Evolutionary conservation across 129 eudicot genomes (phyloP).

Genomic region (Silybum marianum): DNA sequence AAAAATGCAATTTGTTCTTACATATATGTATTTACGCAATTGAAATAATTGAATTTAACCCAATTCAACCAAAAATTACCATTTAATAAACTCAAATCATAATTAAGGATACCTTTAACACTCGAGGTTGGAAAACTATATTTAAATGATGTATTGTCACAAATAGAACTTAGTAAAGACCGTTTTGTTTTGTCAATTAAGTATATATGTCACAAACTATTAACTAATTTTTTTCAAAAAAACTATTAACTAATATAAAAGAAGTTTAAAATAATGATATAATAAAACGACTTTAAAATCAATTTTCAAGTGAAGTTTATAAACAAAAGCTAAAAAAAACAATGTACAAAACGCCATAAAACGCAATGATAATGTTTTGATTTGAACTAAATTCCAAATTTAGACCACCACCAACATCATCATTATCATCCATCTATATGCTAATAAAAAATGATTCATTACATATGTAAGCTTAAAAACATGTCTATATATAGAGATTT

Average conservation of each 20-base stretch:
- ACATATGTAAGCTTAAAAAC: not conserved
- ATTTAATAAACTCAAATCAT: not conserved
- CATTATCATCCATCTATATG: not conserved
- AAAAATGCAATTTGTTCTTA: no score
- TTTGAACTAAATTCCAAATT: not conserved
- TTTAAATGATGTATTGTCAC: not conserved
- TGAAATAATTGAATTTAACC: not conserved
- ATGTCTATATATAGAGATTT: not conserved
- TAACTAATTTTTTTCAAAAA: no score
- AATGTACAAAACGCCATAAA: not conserved
- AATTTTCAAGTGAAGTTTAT: not conserved
- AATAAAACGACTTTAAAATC: not conserved
- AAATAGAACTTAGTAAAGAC: not conserved
- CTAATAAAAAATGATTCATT: not conserved
- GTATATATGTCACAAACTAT: not conserved
- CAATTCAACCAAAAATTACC: not conserved
- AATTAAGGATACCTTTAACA: not conserved
- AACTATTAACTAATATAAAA: not conserved
- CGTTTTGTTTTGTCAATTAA: not conserved
- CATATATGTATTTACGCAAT: not conserved
- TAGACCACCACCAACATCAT: slow-evolving; percentile 4
- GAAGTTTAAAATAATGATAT: not conserved
- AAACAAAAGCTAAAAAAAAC: not conserved
- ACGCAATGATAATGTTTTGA: not conserved
- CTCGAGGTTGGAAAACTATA: not conserved